phyloP scores from a whole-genome alignment of 2,329 filamentous ascomycete species.

The Curvularia eragrostidis region DNA sequence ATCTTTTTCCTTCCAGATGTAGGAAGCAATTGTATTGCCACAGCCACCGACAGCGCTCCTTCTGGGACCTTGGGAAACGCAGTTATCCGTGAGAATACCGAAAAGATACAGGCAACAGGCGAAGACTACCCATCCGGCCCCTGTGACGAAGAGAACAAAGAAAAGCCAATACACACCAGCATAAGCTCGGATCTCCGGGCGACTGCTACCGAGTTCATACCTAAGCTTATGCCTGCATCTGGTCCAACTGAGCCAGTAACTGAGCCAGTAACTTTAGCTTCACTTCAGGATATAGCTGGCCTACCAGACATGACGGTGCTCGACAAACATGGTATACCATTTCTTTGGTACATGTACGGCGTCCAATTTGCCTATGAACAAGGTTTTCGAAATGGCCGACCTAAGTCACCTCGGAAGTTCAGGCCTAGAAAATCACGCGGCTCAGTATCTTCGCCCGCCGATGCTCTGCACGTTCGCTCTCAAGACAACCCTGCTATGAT shows the following conservation, averaged over 20 bases:
- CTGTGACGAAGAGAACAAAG: conserved; percentile 14
- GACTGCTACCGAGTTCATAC: conserved; percentile 43
- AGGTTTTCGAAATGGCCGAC: conserved; percentile 19
- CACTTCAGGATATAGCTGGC: conserved; percentile 1
- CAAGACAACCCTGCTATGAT: not conserved
- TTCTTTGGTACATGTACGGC: conserved; percentile 42
- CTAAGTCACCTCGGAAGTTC: conserved; percentile 31
- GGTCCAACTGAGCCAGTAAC: not conserved
- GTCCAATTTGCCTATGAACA: conserved; percentile 29
- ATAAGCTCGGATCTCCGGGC: conserved; percentile 36
- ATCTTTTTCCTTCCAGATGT: conserved; percentile 18
- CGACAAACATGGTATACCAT: conserved; percentile 37
- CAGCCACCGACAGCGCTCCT: not conserved
- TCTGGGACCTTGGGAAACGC: not conserved
- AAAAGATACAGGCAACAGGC: conserved; percentile 18
- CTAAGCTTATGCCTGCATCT: conserved; percentile 9
- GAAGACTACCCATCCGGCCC: conserved; percentile 13
- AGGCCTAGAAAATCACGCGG: conserved; percentile 20
- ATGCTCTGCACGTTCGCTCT: not conserved
- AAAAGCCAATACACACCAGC: conserved; percentile 26
- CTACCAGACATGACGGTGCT: conserved; percentile 29
- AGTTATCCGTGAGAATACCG: not conserved
- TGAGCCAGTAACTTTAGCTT: not conserved
- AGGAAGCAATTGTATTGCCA: conserved; percentile 10
- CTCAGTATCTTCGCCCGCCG: not conserved